Percentiles rank a stretch among this genome's conserved stretches.
These are phyloP conservation scores for Mycena sanguinolenta DNA, from an alignment of 768 basidiomycete species.

Conservation along the genomic window DNA sequence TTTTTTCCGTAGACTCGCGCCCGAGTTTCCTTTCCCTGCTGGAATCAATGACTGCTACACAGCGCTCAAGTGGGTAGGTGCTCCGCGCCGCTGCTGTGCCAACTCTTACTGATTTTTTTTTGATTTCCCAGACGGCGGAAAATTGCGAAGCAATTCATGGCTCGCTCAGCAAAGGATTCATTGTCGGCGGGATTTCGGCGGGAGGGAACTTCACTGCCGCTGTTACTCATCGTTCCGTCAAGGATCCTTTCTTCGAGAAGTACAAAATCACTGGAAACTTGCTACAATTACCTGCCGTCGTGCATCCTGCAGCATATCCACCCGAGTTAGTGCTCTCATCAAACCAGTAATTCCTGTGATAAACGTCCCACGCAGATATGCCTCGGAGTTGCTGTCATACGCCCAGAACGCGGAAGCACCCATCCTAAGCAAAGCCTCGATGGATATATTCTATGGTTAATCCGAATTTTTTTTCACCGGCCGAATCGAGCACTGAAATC, in stretches of 20 bases:
- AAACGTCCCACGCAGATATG: no score
- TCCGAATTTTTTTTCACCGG: no score
- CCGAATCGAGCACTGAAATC: background rate
- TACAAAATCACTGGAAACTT: constrained; percentile 16
- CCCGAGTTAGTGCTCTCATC: no score
- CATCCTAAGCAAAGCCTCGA: no score
- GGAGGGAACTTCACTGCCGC: background rate
- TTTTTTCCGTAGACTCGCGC: constrained; percentile 12
- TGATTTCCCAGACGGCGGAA: background rate
- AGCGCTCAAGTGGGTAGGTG: constrained; percentile 23
- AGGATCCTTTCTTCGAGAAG: constrained; percentile 12
- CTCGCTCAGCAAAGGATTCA: constrained; percentile 20
- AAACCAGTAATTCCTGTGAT: no score
- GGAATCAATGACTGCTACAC: constrained; percentile 23
- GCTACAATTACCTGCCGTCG: background rate
- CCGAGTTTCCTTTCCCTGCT: constrained; percentile 19
- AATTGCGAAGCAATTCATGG: background rate
- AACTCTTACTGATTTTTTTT: background rate
- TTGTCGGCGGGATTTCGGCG: constrained; percentile 15
- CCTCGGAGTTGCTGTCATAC: no score
- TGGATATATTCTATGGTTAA: no score
- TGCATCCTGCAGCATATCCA: background rate
- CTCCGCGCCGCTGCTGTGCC: background rate
- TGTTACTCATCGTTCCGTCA: constrained; percentile 11
- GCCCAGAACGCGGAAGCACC: no score